These are phyloP conservation scores for Auricularia heimuer DNA, from an alignment of 768 basidiomycete genomes.

Conservation along the genomic window DNA sequence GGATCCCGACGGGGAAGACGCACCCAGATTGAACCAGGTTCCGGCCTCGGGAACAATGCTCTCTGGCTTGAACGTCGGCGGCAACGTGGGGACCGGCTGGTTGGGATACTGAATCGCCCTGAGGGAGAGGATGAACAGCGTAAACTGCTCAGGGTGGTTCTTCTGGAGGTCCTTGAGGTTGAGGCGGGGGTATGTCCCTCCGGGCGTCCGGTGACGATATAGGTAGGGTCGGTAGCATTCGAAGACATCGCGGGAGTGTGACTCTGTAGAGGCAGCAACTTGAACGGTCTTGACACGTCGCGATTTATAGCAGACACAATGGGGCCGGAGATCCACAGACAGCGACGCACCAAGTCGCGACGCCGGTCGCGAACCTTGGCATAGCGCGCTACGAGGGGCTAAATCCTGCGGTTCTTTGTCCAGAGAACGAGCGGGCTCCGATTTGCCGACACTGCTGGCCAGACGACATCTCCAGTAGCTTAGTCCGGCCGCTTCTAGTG, in stretches of 20 bases:
- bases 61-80: not conserved
- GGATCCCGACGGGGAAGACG: not conserved
- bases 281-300: no score
- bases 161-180: conserved; percentile 2
- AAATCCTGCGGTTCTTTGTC: no score
- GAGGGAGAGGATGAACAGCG: conserved; percentile 3
- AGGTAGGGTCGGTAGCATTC: not conserved
- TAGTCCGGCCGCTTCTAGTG: no score
- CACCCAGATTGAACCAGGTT: not conserved
- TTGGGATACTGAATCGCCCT: conserved; percentile 2
- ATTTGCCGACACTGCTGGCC: no score
- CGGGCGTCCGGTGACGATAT: not conserved
- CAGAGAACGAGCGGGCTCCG: no score
- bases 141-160: conserved; percentile 5
- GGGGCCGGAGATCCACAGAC: no score
- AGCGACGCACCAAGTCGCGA: no score
- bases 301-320: no score
- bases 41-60: not conserved
- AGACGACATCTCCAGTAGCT: no score
- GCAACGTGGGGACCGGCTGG: not conserved
- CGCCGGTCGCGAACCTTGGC: no score
- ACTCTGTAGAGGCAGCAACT: no score
- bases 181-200: not conserved
- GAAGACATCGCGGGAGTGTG: not conserved
- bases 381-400: no score